Conservation (phyloP, 495 filamentous ascomycete species). For the Massariosphaeria phaeospora region DNA sequence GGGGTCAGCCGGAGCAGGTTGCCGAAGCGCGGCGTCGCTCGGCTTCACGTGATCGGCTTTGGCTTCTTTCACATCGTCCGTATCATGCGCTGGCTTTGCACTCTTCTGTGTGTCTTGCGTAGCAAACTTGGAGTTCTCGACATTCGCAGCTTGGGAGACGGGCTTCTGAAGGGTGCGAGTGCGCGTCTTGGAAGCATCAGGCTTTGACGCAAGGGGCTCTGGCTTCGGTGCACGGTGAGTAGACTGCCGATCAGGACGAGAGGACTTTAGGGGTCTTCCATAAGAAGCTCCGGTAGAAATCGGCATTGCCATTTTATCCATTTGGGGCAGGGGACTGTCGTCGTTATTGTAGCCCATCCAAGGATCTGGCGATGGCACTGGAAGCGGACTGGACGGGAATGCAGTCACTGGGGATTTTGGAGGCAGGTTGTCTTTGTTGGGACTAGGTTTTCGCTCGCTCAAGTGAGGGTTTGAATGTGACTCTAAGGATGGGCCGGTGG, state of each 20-base stretch:
- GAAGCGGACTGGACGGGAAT: constrained; percentile 15
- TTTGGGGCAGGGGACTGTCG: constrained; percentile 14
- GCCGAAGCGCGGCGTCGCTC: no score
- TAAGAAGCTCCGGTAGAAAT: constrained; percentile 9
- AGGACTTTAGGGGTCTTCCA: not conserved
- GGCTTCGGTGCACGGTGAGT: not conserved
- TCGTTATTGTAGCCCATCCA: constrained; percentile 23
- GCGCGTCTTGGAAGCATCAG: not conserved
- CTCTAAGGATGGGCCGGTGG: not conserved
- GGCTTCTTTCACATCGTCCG: no score
- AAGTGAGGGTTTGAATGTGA: constrained; percentile 3
- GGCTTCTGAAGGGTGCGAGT: not conserved
- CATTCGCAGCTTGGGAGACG: not conserved
- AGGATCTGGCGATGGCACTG: constrained; percentile 22
- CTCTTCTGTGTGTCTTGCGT: not conserved
- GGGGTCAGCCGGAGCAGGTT: not conserved
- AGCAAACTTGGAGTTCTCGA: not conserved
- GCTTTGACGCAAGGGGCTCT: not conserved
- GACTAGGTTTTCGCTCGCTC: not conserved
- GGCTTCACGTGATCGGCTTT: no score
- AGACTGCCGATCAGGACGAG: not conserved
- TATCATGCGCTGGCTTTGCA: no score
- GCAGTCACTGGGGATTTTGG: constrained; percentile 13
- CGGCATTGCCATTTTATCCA: constrained; percentile 24
- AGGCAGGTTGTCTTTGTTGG: constrained; percentile 11